A percentile compares a stretch with the other conserved stretches of the same genome.
Evolutionary conservation across 2,329 filamentous ascomycete genomes (phyloP).

Genomic region (Paracamarosporium sp.): DNA sequence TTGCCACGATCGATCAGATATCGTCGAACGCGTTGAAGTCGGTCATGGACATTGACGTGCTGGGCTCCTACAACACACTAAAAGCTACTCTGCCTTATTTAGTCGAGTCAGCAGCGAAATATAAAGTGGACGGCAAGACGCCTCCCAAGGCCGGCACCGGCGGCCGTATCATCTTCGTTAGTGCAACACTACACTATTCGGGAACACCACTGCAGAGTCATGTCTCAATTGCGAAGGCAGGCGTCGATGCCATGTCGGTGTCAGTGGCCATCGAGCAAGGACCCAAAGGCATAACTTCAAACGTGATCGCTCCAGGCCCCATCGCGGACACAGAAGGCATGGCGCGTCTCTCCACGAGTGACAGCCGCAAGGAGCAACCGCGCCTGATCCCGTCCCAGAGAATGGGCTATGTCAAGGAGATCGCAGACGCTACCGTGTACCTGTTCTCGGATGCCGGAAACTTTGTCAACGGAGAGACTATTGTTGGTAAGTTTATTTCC

Average conservation of each 20-base stretch:
- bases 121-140: slow-evolving; percentile 65
- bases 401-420: slow-evolving; percentile 81
- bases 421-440: slow-evolving; percentile 90
- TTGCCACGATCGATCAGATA: slow-evolving; percentile 82
- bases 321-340: slow-evolving; percentile 80
- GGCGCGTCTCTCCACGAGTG: slow-evolving; percentile 49
- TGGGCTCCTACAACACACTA: slow-evolving; percentile 93
- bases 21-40: slow-evolving; percentile 90
- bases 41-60: slow-evolving; percentile 94
- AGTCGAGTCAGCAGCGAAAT: slow-evolving; percentile 71
- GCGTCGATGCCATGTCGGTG: slow-evolving; percentile 82
- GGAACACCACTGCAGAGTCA: slow-evolving; percentile 86
- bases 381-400: slow-evolving; percentile 72
- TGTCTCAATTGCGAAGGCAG: slow-evolving; percentile 90
- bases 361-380: slow-evolving; percentile 34
- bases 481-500: slow-evolving; percentile 69
- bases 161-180: slow-evolving; percentile 88
- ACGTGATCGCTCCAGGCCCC: slow-evolving; percentile 86
- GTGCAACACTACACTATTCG: slow-evolving; percentile 89
- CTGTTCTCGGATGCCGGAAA: slow-evolving; percentile 85
- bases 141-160: slow-evolving; percentile 62
- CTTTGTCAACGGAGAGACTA: slow-evolving; percentile 81
- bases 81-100: slow-evolving; percentile 90
- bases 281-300: slow-evolving; percentile 83
- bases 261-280: slow-evolving; percentile 88